phyloP scores from a whole-genome alignment of 2,329 filamentous ascomycete genomes.

The Exophiala dermatitidis region DNA sequence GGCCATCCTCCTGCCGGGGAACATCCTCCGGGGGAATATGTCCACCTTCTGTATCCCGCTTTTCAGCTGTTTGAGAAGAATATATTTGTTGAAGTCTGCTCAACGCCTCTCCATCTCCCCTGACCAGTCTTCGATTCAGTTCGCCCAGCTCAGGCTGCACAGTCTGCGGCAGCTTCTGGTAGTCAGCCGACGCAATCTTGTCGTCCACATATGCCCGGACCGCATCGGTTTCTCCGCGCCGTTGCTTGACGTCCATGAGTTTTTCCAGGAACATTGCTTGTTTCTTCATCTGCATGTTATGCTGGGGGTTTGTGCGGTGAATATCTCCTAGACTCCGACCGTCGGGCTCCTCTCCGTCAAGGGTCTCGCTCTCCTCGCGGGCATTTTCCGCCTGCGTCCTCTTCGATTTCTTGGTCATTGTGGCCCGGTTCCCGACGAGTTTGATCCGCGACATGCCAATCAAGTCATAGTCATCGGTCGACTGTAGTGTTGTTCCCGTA shows the following conservation, averaged over 20 bases:
- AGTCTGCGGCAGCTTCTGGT: constrained; percentile 27
- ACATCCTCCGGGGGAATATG: neutral
- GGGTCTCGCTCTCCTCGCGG: neutral
- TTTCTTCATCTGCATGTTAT: constrained; percentile 32
- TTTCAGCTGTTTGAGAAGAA: constrained; percentile 18
- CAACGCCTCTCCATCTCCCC: constrained; percentile 35
- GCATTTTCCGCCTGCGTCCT: neutral
- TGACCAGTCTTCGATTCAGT: constrained; percentile 33
- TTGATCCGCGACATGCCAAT: constrained; percentile 64
- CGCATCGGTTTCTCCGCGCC: constrained; percentile 57
- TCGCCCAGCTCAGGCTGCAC: constrained; percentile 33
- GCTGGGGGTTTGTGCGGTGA: constrained; percentile 25
- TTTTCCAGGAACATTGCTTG: constrained; percentile 56
- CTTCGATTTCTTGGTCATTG: constrained; percentile 43
- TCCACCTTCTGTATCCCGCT: neutral
- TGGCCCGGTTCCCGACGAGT: constrained; percentile 60
- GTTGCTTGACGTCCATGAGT: constrained; percentile 57
- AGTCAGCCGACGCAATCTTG: constrained; percentile 34
- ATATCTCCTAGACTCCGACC: constrained; percentile 18
- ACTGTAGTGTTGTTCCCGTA: constrained; percentile 25
- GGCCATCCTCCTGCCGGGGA: constrained; percentile 2
- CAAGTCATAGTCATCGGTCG: constrained; percentile 56
- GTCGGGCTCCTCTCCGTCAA: neutral
- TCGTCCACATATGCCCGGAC: constrained; percentile 45
- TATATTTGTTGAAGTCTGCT: constrained; percentile 35